Percentiles rank a stretch among this genome's conserved stretches.
Conservation (phyloP, 306 rosid genomes). For the Luffa aegyptiaca region DNA sequence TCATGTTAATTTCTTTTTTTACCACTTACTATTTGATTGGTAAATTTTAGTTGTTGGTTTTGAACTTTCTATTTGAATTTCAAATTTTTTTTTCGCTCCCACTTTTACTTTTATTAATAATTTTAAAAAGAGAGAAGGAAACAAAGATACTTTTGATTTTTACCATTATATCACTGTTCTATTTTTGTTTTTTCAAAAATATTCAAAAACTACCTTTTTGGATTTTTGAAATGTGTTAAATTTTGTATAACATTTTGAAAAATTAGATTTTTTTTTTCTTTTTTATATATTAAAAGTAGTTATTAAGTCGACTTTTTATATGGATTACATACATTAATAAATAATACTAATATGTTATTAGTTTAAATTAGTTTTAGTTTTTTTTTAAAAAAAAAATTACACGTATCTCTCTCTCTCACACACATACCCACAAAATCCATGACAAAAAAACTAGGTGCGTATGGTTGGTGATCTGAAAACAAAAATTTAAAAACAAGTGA, state of each 20-base stretch:
- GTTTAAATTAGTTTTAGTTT: no score
- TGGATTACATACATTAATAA: neutral
- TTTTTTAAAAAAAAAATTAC: no score
- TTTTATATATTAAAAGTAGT: neutral
- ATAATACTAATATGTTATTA: no score
- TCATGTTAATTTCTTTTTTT: neutral
- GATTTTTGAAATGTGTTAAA: neutral
- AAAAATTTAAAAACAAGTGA: no score
- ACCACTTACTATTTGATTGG: neutral
- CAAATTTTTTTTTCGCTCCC: neutral
- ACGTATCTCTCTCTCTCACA: no score
- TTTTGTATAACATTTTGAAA: neutral
- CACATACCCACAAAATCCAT: no score
- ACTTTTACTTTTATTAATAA: neutral
- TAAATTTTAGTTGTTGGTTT: neutral
- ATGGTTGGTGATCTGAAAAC: no score
- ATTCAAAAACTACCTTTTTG: neutral
- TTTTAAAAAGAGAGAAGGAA: neutral
- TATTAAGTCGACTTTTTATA: neutral
- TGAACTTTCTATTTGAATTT: neutral
- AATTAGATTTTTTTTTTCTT: neutral
- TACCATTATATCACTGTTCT: neutral
- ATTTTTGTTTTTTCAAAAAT: neutral
- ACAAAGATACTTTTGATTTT: neutral
- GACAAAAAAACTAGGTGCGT: no score